These are phyloP conservation scores for Alternaria hordeiaustralica DNA, from an alignment of 2,329 filamentous ascomycete species.

Conservation along the genomic window DNA sequence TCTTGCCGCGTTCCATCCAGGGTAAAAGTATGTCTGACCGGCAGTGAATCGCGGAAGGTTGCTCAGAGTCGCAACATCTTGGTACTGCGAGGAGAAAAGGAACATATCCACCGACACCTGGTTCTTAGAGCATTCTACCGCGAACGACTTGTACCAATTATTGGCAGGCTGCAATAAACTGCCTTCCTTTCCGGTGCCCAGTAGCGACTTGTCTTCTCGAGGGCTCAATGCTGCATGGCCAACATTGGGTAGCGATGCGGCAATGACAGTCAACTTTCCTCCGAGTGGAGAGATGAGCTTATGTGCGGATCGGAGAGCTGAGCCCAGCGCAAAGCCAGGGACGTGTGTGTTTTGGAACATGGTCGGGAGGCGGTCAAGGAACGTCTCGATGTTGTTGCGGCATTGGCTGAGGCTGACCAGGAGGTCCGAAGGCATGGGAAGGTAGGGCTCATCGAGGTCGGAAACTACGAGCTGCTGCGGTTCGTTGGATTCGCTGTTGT, in stretches of 20 bases:
- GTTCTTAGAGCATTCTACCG: slow-evolving; percentile 97
- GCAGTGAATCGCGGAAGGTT: slow-evolving; percentile 96
- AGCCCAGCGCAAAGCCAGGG: slow-evolving; percentile 91
- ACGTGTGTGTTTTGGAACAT: slow-evolving; percentile 98
- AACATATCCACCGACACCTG: slow-evolving; percentile 80
- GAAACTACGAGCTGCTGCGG: slow-evolving; percentile 93
- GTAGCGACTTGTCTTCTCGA: slow-evolving; percentile 93
- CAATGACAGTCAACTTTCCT: slow-evolving; percentile 92
- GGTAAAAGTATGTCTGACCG: slow-evolving; percentile 98
- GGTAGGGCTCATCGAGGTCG: slow-evolving; percentile 93
- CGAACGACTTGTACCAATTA: slow-evolving; percentile 99
- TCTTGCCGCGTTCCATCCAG: slow-evolving; percentile 93
- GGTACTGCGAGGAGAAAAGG: slow-evolving; percentile 60
- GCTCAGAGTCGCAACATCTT: slow-evolving; percentile 95
- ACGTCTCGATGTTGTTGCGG: slow-evolving; percentile 87
- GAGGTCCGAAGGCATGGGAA: slow-evolving; percentile 90
- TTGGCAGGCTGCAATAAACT: slow-evolving; percentile 87
- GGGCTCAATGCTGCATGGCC: slow-evolving; percentile 87
- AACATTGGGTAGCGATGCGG: slow-evolving; percentile 86
- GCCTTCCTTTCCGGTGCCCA: slow-evolving; percentile 93
- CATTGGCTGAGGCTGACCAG: slow-evolving; percentile 88
- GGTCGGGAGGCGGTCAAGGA: slow-evolving; percentile 86
- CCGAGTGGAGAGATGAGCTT: slow-evolving; percentile 94
- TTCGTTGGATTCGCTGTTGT: slow-evolving; percentile 82
- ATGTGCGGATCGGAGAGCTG: slow-evolving; percentile 88